Conservation (phyloP, 1,284 basidiomycete genomes). For the Malassezia nana region DNA sequence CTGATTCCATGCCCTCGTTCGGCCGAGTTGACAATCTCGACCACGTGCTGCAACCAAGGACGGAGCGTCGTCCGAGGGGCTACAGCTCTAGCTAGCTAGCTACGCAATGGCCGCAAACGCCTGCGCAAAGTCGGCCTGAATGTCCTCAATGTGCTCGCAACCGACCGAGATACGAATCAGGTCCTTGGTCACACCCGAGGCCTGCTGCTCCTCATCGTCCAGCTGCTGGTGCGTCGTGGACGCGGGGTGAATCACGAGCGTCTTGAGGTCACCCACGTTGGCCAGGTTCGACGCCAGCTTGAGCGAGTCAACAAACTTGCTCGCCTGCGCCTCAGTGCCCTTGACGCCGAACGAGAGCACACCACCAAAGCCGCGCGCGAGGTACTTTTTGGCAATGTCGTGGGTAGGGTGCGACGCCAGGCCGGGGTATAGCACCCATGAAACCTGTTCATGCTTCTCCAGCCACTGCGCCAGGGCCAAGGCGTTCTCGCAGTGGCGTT, state of each 20-base stretch:
- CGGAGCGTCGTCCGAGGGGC: not conserved
- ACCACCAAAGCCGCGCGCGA: conserved; percentile 57
- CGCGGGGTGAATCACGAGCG: conserved; percentile 57
- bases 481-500: conserved; percentile 67
- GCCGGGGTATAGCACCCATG: conserved; percentile 76
- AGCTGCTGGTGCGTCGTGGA: conserved; percentile 76
- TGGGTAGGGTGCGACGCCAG: conserved; percentile 61
- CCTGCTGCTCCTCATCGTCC: conserved; percentile 59
- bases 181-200: conserved; percentile 68
- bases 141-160: conserved; percentile 65
- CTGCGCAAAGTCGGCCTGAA: conserved; percentile 68
- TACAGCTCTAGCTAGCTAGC: not conserved
- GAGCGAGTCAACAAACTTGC: conserved; percentile 63
- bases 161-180: conserved; percentile 68
- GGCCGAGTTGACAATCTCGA: conserved; percentile 7
- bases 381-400: conserved; percentile 54
- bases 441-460: conserved; percentile 60
- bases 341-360: conserved; percentile 73
- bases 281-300: conserved; percentile 55
- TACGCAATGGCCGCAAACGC: conserved; percentile 50
- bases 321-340: conserved; percentile 58
- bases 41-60: not conserved
- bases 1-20: conserved; percentile 9
- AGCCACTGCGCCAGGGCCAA: conserved; percentile 66
- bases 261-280: conserved; percentile 44